Evolutionary conservation across 2,329 filamentous ascomycete species (phyloP), one percentile per base, ranked within the genome.

Genomic region (Penicillium sp.): DNA sequence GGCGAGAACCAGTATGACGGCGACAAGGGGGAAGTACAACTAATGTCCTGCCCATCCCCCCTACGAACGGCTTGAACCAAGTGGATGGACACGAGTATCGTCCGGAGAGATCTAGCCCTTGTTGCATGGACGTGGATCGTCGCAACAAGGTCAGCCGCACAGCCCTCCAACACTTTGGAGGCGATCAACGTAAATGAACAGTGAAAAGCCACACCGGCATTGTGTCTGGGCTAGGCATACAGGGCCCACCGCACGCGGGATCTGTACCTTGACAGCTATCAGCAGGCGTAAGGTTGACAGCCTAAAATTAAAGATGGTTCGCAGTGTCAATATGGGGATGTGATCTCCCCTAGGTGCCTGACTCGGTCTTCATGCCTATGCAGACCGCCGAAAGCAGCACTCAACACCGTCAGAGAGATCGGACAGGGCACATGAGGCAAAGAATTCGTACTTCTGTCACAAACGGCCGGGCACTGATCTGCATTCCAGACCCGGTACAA

Each of bases 1-100:
- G 16, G 10, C 18, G 6, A 18, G 6, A 2, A 36, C n/a, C 9
- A 36, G n/a, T 7, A 1, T 3, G n/a, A 18, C 7, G 18, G 34
- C 16, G 18, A 8, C 6, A 39, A 21, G 6, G 31, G 31, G 6
- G 9, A 6, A 4, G 5, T 13, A 39, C 16, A 4, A 12, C 16
- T 3, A 39, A 4, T 1, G 3, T 29, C 28, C 3, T 29, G 28
- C 28, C 28, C 10, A 29, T 26, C 24, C 3, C 10, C 7, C 38
- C 23, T n/a, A n/a, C 18, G 21, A 9, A 21, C 10, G 15, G n/a
- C 9, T 46, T 24, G 33, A 6, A 42, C 52, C 52, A 57, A 55
- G 52, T 55, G 52, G 52, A 52, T 51, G 26, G 38, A 28, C 31
- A 42, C 52, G 49, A 49, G 49, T 56, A 55, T 57, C 52, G 49